Evolutionary conservation across 2,329 filamentous ascomycete genomes (phyloP).

Genomic region (Fusarium pilosicola): DNA sequence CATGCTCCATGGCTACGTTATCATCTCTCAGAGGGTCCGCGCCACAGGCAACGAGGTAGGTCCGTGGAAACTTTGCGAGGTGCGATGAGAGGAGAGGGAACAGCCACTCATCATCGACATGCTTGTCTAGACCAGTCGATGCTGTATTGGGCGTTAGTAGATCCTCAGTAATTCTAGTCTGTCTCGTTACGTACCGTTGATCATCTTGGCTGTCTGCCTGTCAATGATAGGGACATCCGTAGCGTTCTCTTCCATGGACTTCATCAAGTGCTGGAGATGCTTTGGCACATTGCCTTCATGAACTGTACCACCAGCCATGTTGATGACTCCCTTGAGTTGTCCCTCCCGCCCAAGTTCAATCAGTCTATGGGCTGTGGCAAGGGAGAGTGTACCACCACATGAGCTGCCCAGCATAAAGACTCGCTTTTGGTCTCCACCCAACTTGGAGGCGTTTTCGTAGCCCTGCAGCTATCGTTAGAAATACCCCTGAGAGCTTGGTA

Average conservation of each 20-base stretch:
- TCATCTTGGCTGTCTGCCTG: background rate
- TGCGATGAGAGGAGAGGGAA: background rate
- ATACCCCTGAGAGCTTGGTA: no score
- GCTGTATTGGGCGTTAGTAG: rapidly evolving
- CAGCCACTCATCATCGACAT: background rate
- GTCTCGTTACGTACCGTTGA: rapidly evolving
- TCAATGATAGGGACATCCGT: background rate
- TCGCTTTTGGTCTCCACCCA: rapidly evolving
- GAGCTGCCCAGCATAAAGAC: rapidly evolving
- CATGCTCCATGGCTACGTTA: background rate
- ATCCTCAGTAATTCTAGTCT: rapidly evolving
- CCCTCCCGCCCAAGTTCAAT: rapidly evolving
- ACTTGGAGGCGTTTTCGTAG: rapidly evolving
- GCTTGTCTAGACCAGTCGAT: background rate
- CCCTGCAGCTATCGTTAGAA: no score
- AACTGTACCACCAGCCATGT: background rate
- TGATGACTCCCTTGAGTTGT: background rate
- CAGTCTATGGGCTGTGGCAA: rapidly evolving
- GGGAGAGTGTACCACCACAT: rapidly evolving
- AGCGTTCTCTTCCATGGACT: background rate
- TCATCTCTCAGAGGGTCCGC: background rate
- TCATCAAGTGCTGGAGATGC: background rate
- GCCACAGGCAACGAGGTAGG: background rate
- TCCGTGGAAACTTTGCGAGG: background rate
- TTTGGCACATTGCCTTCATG: background rate